These are phyloP conservation scores for Cercospora sp. DNA, from an alignment of 2,329 filamentous ascomycete genomes.

Conservation along the genomic window DNA sequence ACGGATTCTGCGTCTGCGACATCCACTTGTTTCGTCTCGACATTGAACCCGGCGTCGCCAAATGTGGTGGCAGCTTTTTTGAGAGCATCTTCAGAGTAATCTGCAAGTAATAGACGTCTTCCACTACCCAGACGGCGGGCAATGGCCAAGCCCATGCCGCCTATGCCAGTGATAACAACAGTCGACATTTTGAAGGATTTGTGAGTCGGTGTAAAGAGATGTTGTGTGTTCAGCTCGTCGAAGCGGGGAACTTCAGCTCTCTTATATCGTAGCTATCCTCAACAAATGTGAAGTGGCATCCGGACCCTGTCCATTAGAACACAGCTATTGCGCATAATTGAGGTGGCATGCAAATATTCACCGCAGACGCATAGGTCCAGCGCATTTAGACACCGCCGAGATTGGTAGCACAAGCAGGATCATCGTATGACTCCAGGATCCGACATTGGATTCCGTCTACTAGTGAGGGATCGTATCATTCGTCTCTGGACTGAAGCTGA, in stretches of 20 bases:
- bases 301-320: background rate
- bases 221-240: background rate
- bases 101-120: background rate
- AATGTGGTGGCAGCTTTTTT: background rate
- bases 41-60: background rate
- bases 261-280: background rate
- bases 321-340: background rate
- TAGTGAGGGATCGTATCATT: background rate
- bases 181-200: background rate
- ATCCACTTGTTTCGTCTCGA: background rate
- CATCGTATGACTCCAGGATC: background rate
- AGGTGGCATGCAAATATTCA: background rate
- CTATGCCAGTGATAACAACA: background rate
- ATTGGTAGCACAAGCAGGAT: background rate
- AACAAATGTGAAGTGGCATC: background rate
- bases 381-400: background rate
- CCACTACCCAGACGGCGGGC: slow-evolving; percentile 4
- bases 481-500: background rate
- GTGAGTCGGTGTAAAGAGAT: background rate
- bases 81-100: background rate
- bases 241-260: background rate
- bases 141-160: slow-evolving; percentile 1
- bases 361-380: background rate
- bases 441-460: background rate
- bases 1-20: background rate